phyloP scores from a whole-genome alignment of 1,139 yeast species.

The Sugiyamaella paludigena region DNA sequence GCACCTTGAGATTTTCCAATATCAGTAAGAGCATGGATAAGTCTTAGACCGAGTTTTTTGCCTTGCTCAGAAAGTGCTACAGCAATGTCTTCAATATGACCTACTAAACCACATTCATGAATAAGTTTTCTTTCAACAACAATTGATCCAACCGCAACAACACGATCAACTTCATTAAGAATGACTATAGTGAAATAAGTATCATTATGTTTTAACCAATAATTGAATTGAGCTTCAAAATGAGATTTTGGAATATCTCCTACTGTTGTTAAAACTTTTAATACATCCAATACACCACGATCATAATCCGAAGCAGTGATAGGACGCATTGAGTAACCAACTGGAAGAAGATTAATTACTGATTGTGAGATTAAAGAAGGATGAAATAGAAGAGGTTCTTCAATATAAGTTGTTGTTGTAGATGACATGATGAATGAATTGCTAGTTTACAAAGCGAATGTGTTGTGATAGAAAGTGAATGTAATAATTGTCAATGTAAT shows the following conservation, averaged over 20 bases:
- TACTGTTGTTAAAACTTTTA: conserved; percentile 56
- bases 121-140: conserved; percentile 53
- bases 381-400: conserved; percentile 26
- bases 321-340: conserved; percentile 53
- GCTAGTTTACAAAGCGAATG: too few relatives aligned
- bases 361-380: conserved; percentile 31
- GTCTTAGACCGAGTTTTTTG: conserved; percentile 64
- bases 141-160: conserved; percentile 44
- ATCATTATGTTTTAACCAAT: conserved; percentile 48
- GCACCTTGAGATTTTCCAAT: conserved; percentile 64
- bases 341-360: conserved; percentile 42
- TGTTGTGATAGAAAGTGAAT: too few relatives aligned
- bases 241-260: conserved; percentile 48
- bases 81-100: conserved; percentile 94
- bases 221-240: conserved; percentile 45
- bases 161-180: conserved; percentile 35
- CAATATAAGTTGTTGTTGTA: too few relatives aligned
- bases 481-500: neutral
- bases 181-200: conserved; percentile 57
- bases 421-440: too few relatives aligned
- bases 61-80: conserved; percentile 79
- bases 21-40: conserved; percentile 61
- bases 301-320: conserved; percentile 47
- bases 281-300: conserved; percentile 50
- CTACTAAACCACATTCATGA: conserved; percentile 80